A percentile compares a stretch with the other conserved stretches of the same genome.
These are phyloP conservation scores for Blastocystis sp. DNA, from an alignment of 352 stramenopile genomes.

Conservation along the genomic window DNA sequence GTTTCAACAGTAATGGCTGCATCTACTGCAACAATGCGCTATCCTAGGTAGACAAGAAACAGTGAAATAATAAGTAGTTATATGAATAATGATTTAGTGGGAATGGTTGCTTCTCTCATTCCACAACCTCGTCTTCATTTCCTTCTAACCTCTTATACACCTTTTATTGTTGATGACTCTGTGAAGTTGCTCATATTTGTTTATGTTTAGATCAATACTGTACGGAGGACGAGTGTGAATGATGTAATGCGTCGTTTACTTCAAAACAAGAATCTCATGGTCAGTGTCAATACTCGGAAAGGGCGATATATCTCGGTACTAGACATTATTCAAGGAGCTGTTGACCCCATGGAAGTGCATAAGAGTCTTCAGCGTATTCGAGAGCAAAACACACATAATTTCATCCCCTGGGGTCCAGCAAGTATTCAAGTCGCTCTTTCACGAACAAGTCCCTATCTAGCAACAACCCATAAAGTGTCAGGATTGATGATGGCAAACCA, in stretches of 20 bases:
- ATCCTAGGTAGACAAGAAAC: slow-evolving; percentile 64
- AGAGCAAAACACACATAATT: slow-evolving; percentile 87
- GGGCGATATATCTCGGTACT: slow-evolving; percentile 98
- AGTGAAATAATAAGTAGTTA: slow-evolving; percentile 70
- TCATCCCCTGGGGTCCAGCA: slow-evolving; percentile 96
- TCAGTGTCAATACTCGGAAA: slow-evolving; percentile 85
- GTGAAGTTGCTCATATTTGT: not conserved
- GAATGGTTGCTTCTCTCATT: slow-evolving; percentile 90
- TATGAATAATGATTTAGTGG: slow-evolving; percentile 99
- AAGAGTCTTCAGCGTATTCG: slow-evolving; percentile 95
- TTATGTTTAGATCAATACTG: slow-evolving; percentile 57
- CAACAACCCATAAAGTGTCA: slow-evolving; percentile 69
- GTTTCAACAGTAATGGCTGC: slow-evolving; percentile 98
- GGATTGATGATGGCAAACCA: slow-evolving; percentile 98
- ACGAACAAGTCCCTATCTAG: slow-evolving; percentile 4
- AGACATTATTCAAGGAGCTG: slow-evolving; percentile 98
- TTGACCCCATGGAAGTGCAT: slow-evolving; percentile 95
- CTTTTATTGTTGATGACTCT: slow-evolving; percentile 69
- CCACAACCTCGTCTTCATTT: slow-evolving; percentile 96
- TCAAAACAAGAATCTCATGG: slow-evolving; percentile 98
- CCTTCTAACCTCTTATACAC: slow-evolving; percentile 98
- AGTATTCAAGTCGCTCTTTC: slow-evolving; percentile 84
- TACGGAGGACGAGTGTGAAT: slow-evolving; percentile 95
- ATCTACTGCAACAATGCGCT: slow-evolving; percentile 90
- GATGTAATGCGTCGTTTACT: slow-evolving; percentile 93